A percentile compares a stretch with the other conserved stretches of the same genome.
Conservation (phyloP, 164 flowering plant species). For the Chloranthus sessilifolius region DNA sequence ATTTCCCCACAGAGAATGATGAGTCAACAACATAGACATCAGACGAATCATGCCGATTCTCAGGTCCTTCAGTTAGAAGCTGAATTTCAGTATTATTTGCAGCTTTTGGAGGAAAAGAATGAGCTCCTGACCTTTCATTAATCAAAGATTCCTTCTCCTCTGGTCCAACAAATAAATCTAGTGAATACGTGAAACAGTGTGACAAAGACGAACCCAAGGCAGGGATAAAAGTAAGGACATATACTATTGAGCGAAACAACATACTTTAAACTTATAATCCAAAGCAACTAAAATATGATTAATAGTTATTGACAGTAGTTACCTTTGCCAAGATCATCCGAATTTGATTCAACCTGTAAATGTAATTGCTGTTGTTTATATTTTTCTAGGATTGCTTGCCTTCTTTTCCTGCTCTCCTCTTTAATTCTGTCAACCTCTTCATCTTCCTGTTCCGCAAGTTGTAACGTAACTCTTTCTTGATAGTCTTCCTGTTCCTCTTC, state of each 20-base stretch:
- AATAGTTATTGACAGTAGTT: too few relatives aligned
- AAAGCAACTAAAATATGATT: too few relatives aligned
- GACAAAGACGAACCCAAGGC: neutral
- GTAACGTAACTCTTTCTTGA: slow-evolving; percentile 46
- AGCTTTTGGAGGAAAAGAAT: slow-evolving; percentile 18
- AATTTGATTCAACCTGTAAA: slow-evolving; percentile 22
- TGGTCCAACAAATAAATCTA: slow-evolving; percentile 16
- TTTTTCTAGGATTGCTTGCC: slow-evolving; percentile 83
- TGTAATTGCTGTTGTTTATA: slow-evolving; percentile 46
- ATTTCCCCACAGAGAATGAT: slow-evolving; percentile 52
- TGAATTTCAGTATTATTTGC: slow-evolving; percentile 14
- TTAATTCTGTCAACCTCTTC: slow-evolving; percentile 77
- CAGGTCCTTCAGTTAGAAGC: slow-evolving; percentile 18
- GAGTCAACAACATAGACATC: slow-evolving; percentile 40
- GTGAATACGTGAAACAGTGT: neutral
- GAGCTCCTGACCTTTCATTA: slow-evolving; percentile 13
- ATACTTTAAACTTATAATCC: too few relatives aligned
- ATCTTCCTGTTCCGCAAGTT: slow-evolving; percentile 80
- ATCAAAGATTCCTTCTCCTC: slow-evolving; percentile 22
- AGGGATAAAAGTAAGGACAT: neutral
- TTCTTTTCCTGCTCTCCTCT: slow-evolving; percentile 87
- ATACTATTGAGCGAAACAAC: too few relatives aligned
- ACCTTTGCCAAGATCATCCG: slow-evolving; percentile 38
- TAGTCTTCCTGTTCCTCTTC: slow-evolving; percentile 61
- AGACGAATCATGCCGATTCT: slow-evolving; percentile 28